Evolutionary conservation across 192 early-diverging fungal genomes (phyloP), one percentile per base, ranked within the genome.

Genomic region (Jimgerdemannia flammicorona): DNA sequence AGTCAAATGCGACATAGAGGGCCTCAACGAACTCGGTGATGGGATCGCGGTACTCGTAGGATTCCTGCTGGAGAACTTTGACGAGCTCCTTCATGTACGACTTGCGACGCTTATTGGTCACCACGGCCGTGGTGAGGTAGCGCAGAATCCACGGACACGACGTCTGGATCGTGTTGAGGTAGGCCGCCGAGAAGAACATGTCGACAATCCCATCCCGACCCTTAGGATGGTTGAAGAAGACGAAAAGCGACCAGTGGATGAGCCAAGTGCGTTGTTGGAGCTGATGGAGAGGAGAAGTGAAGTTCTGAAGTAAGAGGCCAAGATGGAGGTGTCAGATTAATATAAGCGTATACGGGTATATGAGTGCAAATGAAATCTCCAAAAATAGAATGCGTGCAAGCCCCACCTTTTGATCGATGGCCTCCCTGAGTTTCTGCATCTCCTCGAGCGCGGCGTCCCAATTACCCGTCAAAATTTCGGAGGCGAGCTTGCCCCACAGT

Each of bases 191-290:
- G 80, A 98, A 87, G 86, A 97, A 96, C 78, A 97, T 88, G 82
- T 99, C 97, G 65, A 96, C 88, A 74, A 98, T 92, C 75, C 89
- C 94, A 84, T 99, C 97, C 66, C 94, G 93, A 43, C 97, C 95
- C 84, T 94, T 95, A 71, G 96, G 93, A 84, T 98, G 97, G 87
- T 97, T 97, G 86, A 99, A 98, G 87, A 96, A 98, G 63, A 99
- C 96, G 85, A 98, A 98, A 73, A 98, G 88, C 40, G 95, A 94
- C 96, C 96, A 97, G 88, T 98, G 97, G 80, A 99, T 87, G 70
- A 99, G 85, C 94, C 95, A 97, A 67, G 92, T 89, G 72, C 96
- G 92, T 83, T 96, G 95, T 80, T 97, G 92, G 64, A 99, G 89
- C 83, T 97, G 96, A 69, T 94, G 92, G n/a, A 93, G 85, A 49